Percentiles rank a stretch among this genome's conserved stretches.
phyloP scores from a whole-genome alignment of 2,329 filamentous ascomycete species.

The Trichocomaceae sp. region DNA sequence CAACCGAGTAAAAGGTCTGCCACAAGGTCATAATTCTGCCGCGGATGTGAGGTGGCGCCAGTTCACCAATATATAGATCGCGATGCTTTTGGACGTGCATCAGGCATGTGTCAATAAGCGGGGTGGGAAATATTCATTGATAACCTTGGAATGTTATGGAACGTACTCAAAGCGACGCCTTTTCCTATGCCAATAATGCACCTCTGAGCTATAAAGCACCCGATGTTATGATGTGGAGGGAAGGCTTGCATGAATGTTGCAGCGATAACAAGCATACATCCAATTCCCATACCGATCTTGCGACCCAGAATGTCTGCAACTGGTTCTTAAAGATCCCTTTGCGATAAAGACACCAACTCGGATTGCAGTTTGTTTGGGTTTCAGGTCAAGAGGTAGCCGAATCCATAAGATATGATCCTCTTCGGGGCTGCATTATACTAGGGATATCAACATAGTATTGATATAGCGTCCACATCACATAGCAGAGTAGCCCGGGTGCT shows the following conservation, averaged over 20 bases:
- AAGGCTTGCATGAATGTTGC: conserved; percentile 65
- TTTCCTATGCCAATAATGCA: conserved; percentile 65
- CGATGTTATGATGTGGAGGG: conserved; percentile 54
- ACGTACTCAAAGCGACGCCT: conserved; percentile 57
- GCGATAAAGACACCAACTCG: too few species aligned
- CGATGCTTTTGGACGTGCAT: conserved; percentile 41
- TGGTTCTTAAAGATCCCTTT: conserved; percentile 66
- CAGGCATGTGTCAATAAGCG: neutral
- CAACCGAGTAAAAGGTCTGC: conserved; percentile 62
- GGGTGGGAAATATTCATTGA: too few species aligned
- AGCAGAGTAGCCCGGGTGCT: too few species aligned
- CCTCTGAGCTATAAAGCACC: conserved; percentile 61
- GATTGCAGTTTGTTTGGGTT: too few species aligned
- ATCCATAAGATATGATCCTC: too few species aligned
- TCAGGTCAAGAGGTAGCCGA: too few species aligned
- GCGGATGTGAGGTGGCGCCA: conserved; percentile 58
- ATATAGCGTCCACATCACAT: too few species aligned
- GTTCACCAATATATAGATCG: conserved; percentile 66
- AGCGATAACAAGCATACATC: conserved; percentile 59
- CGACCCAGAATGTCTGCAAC: conserved; percentile 57
- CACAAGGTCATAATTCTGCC: conserved; percentile 64
- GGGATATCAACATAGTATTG: too few species aligned
- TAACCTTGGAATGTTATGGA: neutral
- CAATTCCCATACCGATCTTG: conserved; percentile 58
- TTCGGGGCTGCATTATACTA: too few species aligned